These are phyloP conservation scores for Schizophyllum commune DNA, from an alignment of 1,284 basidiomycete genomes.

Conservation along the genomic window DNA sequence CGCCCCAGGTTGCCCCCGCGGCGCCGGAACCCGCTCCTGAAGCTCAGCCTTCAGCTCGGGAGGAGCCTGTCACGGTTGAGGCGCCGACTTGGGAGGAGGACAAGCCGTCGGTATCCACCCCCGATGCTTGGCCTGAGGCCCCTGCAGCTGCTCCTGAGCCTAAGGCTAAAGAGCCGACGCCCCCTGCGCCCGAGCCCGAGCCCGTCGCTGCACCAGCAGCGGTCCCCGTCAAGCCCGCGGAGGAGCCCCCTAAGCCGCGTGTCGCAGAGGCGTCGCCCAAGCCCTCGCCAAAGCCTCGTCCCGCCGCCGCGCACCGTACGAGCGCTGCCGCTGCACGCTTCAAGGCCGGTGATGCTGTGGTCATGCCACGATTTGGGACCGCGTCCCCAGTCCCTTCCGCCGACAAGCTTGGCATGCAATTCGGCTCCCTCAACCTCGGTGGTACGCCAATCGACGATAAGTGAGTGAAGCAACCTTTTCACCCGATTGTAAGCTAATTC, in stretches of 20 bases:
- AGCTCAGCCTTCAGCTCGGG: constrained; percentile 40
- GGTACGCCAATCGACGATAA: constrained; percentile 29
- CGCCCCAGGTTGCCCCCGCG: constrained; percentile 19
- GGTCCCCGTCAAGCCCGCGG: constrained; percentile 29
- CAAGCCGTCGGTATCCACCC: constrained; percentile 29
- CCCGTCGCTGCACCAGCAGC: constrained; percentile 16
- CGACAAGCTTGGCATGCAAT: constrained; percentile 78
- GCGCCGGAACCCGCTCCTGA: constrained; percentile 28
- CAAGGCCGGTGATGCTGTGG: constrained; percentile 69
- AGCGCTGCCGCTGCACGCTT: constrained; percentile 41
- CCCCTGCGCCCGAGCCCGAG: constrained; percentile 10
- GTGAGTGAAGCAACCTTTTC: no score
- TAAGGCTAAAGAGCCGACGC: constrained; percentile 4
- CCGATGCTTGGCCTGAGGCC: constrained; percentile 22
- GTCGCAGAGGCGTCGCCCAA: no score
- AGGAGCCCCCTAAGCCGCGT: constrained; percentile 15
- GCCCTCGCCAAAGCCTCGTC: constrained; percentile 35
- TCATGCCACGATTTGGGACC: constrained; percentile 43
- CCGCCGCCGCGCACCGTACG: constrained; percentile 40
- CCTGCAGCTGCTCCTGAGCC: constrained; percentile 22
- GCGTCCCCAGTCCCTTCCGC: constrained; percentile 49
- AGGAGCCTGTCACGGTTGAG: constrained; percentile 69
- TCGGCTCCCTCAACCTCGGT: constrained; percentile 67
- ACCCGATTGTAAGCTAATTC: no score
- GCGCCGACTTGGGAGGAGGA: constrained; percentile 72